Percentiles rank a stretch among this genome's conserved stretches.
Conservation (phyloP, 2,329 filamentous ascomycete genomes). For the Clathrospora elynae region DNA sequence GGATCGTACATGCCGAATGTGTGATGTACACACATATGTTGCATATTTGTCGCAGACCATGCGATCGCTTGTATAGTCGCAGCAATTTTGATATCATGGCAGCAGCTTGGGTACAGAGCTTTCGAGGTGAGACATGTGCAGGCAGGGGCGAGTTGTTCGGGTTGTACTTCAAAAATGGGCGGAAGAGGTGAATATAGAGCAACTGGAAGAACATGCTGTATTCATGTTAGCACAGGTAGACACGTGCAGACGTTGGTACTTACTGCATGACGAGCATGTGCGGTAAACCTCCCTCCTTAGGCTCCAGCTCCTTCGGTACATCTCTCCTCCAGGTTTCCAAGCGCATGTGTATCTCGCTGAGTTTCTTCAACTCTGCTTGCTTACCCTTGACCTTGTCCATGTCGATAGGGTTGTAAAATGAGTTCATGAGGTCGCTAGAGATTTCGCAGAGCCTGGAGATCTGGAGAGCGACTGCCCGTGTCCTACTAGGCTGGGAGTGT, state of each 20-base stretch:
- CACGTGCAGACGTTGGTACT: slow-evolving; percentile 50
- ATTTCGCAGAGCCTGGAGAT: slow-evolving; percentile 88
- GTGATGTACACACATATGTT: slow-evolving; percentile 96
- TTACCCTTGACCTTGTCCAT: slow-evolving; percentile 70
- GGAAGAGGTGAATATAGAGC: slow-evolving; percentile 92
- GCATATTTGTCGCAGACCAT: slow-evolving; percentile 89
- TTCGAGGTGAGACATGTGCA: slow-evolving; percentile 83
- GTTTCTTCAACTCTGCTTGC: slow-evolving; percentile 83
- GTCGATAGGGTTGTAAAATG: slow-evolving; percentile 84
- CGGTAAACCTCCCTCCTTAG: slow-evolving; percentile 85
- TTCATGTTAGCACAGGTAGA: slow-evolving; percentile 24
- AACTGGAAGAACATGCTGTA: slow-evolving; percentile 95
- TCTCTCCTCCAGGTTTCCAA: slow-evolving; percentile 88
- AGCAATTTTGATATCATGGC: slow-evolving; percentile 91
- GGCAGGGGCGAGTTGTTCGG: slow-evolving; percentile 82
- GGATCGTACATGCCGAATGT: slow-evolving; percentile 92
- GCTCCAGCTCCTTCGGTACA: slow-evolving; percentile 83
- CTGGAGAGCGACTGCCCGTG: slow-evolving; percentile 72
- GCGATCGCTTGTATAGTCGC: slow-evolving; percentile 88
- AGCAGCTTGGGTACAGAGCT: slow-evolving; percentile 88
- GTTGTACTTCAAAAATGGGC: slow-evolving; percentile 90
- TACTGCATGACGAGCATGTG: slow-evolving; percentile 87
- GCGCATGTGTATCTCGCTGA: slow-evolving; percentile 87
- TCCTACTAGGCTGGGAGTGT: slow-evolving; percentile 79
- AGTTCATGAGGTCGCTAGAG: slow-evolving; percentile 83